Base-by-base conservation (phyloP, 2,329 filamentous ascomycete species). In the Trichothecium sympodiale region DNA sequence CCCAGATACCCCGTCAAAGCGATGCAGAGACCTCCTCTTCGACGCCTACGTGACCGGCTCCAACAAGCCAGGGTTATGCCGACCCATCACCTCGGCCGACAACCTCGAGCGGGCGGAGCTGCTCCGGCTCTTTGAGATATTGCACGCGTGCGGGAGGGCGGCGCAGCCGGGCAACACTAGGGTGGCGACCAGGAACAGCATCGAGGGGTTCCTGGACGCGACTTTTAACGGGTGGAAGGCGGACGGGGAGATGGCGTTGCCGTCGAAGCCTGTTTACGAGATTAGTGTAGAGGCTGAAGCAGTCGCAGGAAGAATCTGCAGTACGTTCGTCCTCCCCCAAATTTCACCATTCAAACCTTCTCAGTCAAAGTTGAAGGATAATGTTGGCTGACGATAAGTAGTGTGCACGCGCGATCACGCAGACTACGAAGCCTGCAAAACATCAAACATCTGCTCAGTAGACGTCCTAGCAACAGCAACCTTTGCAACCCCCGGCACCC, bases 121-220 rank as follows among this genome's bases (percentile, higher is more conserved):
- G 15, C 45, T 46, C n/a, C 42, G 43, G 28, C 54, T 48, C 27
- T 57, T 56, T 15, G 51, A 56, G 18, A 51, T 57, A 15, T 42
- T 57, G 4, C 52, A 56, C 17, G 54, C 52, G 0, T 57, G 54
- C 9, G 49, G 52, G 0, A 17, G 33, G 0, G 52, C 54, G 4
- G 55, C 52, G 1, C 45, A 55, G 3, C 27, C 34, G 1, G 36
- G 35, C 4, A 44, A 50, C 3, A 49, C 43, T 1, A 34, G 52
- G 14, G 29, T 36, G 1, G 44, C 44, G 18, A 56, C 54, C 0
- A 42, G 45, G 9, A 42, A 46, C 14, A 57, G 52, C 6, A 51
- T 57, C 35, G 54, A 57, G 16, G 46, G 48, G 1, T 57, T 56
- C 20, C 35, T 57, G 20, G 47, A 47, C 1, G 54, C 54, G 12